Base-by-base conservation (phyloP, 163 green algal genomes). In the Chloroidium sp. region DNA sequence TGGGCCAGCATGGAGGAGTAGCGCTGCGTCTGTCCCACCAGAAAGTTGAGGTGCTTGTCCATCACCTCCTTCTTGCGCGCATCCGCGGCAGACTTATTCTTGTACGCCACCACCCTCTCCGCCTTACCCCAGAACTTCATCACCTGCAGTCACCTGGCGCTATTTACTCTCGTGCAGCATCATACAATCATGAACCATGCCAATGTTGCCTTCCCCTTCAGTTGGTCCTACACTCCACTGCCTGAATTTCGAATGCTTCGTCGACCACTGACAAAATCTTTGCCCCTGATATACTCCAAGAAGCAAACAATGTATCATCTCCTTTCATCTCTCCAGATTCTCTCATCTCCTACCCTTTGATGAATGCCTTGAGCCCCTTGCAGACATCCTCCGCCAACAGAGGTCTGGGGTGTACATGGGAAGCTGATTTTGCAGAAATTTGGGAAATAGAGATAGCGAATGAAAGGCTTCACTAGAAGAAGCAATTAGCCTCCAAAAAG, bases 21-120 rank as follows among this genome's bases (percentile, higher is more conserved):
- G 74, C 90, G 90, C 84, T 99, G 95, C 1, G 96, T 99, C 89
- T 99, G 94, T 0, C 91, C 93, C 59, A 99, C n/a, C 74, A 99
- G 91, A 69, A 96, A 94, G 83, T 97, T 92, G 36, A 99, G 89
- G 84, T 98, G 95, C 85, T 93, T 92, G 87, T 98, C 94, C 85
- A 98, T 88, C 61, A 93, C 92, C 75, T 91, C 86, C 84, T 97
- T 95, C 90, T 97, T 97, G 62, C 85, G 87, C 0, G 88, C 86
- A 79, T 98, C 94, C 58, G 95, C 82, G 76, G 87, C 83, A n/a
- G 83, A 81, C 67, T 92, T 87, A 60, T 93, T 85, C 87, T 98
- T 98, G 89, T 94, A 97, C 59, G 85, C 80, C 69, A 97, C 91
- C 82, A 98, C 92, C 0, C 89, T 85, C 77, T 92, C 85, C 0